A percentile compares a stretch with the other conserved stretches of the same genome.
These are phyloP conservation scores for Yamadazyma friedrichii DNA, from an alignment of 1,139 yeast species.

Conservation along the genomic window DNA sequence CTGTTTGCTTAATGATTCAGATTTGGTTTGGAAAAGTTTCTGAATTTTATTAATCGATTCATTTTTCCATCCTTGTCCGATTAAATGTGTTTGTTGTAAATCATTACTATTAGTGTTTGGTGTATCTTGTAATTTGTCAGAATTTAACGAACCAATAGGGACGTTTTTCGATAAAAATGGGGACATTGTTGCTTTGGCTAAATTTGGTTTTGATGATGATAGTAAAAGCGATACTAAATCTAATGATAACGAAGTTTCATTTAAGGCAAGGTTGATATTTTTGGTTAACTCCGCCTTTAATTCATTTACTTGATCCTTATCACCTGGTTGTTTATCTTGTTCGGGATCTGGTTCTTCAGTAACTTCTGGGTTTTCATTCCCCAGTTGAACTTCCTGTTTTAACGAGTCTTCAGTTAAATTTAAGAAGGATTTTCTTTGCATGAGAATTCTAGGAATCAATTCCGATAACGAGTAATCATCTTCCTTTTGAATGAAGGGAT, in stretches of 20 bases:
- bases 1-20: conserved; percentile 51
- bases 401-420: conserved; percentile 59
- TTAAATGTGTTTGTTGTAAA: conserved; percentile 19
- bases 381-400: conserved; percentile 19
- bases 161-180: conserved; percentile 78
- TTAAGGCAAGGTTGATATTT: conserved; percentile 66
- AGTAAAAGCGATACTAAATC: conserved; percentile 84
- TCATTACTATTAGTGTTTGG: conserved; percentile 21
- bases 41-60: conserved; percentile 64
- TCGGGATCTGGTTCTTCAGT: conserved; percentile 9
- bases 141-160: conserved; percentile 76
- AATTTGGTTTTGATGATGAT: conserved; percentile 79
- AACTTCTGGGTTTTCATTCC: conserved; percentile 5
- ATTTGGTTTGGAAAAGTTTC: conserved; percentile 49
- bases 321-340: conserved; percentile 12
- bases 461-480: conserved; percentile 39
- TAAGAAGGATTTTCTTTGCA: conserved; percentile 39
- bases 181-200: conserved; percentile 86
- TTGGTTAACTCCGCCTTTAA: conserved; percentile 57
- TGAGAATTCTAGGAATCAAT: conserved; percentile 40
- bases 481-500: conserved; percentile 41
- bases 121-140: conserved; percentile 50
- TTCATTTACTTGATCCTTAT: conserved; percentile 41
- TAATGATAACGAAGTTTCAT: conserved; percentile 83
- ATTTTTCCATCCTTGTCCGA: conserved; percentile 86